Percentiles rank a stretch among this genome's conserved stretches.
Conservation (phyloP, 2,329 filamentous ascomycete species). For the Colletotrichum tropicicola region DNA sequence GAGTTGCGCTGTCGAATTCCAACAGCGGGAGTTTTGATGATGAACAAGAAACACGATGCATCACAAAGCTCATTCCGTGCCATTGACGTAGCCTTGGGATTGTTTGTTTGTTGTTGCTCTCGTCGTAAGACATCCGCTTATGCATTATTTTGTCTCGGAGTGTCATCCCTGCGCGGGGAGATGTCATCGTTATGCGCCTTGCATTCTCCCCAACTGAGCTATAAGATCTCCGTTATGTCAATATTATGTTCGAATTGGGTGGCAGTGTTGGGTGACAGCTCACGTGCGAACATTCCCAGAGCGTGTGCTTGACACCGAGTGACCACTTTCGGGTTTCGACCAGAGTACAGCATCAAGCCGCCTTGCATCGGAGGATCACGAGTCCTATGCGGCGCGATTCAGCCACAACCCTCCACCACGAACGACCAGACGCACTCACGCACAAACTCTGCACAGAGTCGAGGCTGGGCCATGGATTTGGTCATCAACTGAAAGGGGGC, state of each 20-base stretch:
- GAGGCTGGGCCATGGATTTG: no score
- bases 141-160: not conserved
- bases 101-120: constrained; percentile 3
- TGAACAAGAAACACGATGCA: constrained; percentile 4
- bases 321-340: not conserved
- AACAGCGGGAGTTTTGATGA: constrained; percentile 28
- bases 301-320: not conserved
- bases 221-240: not conserved
- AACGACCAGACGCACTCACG: no score
- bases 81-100: no score
- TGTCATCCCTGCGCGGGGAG: not conserved
- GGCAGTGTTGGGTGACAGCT: not conserved
- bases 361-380: no score
- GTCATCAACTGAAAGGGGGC: no score
- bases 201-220: not conserved
- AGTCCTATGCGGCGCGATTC: no score
- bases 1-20: constrained; percentile 4
- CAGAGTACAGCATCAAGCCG: not conserved
- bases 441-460: no score
- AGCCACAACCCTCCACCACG: no score
- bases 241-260: not conserved
- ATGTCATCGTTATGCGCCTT: not conserved
- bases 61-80: no score
- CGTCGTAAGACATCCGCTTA: not conserved
- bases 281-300: not conserved